Evolutionary conservation across 78 protist species (phyloP).

Genomic region (Isochrysis galbana): DNA sequence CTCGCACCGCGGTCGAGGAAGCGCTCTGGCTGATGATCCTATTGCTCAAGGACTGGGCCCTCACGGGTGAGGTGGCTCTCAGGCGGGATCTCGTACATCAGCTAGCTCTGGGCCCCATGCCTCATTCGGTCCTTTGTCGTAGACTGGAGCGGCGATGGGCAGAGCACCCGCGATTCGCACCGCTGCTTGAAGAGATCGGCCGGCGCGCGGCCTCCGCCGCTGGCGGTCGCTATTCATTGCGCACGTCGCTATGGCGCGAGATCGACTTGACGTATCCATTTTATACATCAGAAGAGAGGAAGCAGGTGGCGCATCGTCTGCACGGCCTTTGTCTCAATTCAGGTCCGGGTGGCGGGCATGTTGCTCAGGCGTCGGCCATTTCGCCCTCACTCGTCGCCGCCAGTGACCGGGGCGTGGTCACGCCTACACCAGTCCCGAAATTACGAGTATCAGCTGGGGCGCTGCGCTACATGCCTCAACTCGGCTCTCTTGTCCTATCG

Average conservation of each 20-base stretch:
- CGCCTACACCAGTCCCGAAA: too few species aligned
- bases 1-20: not conserved
- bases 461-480: not conserved
- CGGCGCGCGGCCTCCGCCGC: not conserved
- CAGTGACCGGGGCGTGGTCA: too few species aligned
- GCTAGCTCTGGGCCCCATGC: conserved; percentile 2
- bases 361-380: too few species aligned
- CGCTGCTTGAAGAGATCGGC: not conserved
- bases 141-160: not conserved
- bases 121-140: not conserved
- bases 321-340: too few species aligned
- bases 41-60: not conserved
- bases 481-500: not conserved
- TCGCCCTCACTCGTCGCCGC: too few species aligned
- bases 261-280: not conserved
- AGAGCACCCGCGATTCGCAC: not conserved
- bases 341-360: too few species aligned
- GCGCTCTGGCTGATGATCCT: not conserved
- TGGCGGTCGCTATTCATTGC: not conserved
- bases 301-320: not conserved
- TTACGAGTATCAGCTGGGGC: not conserved
- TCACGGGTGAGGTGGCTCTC: not conserved
- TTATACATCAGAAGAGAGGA: not conserved
- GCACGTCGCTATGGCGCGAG: not conserved
- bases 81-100: not conserved